Base-by-base conservation (phyloP, 257 asterid genomes). In the Salvia rosmarinus region DNA sequence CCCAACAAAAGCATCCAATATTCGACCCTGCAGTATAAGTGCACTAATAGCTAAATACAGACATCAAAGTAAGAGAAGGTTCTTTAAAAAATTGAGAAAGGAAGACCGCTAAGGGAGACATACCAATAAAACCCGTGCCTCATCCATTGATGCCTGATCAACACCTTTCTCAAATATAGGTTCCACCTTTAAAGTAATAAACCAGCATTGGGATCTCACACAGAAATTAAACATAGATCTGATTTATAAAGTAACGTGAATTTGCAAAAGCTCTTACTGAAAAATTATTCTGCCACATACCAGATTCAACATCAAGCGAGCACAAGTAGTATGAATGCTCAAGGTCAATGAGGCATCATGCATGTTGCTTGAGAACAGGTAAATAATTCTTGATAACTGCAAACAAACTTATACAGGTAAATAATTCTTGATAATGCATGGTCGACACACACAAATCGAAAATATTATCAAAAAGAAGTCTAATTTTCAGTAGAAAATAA, bases 261-360 rank as follows among this genome's bases (percentile, higher is more conserved):
- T 50, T 75, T 47, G 52, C 57, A 46, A 34, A 17, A 82, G 46
- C 60, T 44, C 56, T 43, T 10, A 19, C 59, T 43, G 59, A 16
- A 3, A 42, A 73, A 30, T 51, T 20, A 57, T 39, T 67, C 25
- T 23, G 68, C 76, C 72, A 74, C 32, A 70, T 88, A 95, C 99
- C 97, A 95, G 90, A 85, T 95, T 95, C 87, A 95, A 70, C 99
- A 95, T 95, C 83, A 95, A 81, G 75, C 99, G 99, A 64, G 99
- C 98, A 84, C 99, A 95, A 7, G 99, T 95, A 28, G 99, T 95
- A 82, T 95, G 99, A 80, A 95, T 95, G 85, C 96, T 88, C 84
- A 95, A 91, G 16, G 98, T 87, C 90, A 95, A 80, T 42, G 99
- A 86, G 43, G 98, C 95, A 74, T 91, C 99, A 65, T 95, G 99